Evolutionary conservation across 192 early-diverging fungal species (phyloP).

Genomic region (Rhizophagus prolifer): DNA sequence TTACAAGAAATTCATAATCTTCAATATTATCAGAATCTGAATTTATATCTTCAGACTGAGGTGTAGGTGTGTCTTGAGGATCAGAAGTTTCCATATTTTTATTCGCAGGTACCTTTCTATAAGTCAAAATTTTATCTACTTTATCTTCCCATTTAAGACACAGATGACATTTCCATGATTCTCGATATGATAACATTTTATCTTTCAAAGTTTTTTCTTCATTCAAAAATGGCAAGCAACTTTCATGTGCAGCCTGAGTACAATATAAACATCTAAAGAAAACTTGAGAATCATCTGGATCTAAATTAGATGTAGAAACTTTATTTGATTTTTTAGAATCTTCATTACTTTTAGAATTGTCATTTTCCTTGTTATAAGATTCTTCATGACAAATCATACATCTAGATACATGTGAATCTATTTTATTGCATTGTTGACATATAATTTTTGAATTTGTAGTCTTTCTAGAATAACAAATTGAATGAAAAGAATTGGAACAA

Average conservation of each 20-base stretch:
- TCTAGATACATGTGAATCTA: constrained; percentile 12
- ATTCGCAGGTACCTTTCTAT: neutral
- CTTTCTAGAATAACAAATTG: neutral
- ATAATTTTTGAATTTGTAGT: neutral
- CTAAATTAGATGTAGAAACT: neutral
- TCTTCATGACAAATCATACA: constrained; percentile 21
- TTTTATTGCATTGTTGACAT: neutral
- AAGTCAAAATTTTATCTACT: constrained; percentile 38
- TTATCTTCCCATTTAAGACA: constrained; percentile 42
- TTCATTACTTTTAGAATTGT: neutral
- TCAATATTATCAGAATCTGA: constrained; percentile 2
- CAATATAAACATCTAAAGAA: constrained; percentile 43
- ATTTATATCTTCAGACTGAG: neutral
- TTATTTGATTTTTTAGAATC: neutral
- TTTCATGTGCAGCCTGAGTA: constrained; percentile 35
- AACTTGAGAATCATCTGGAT: constrained; percentile 1
- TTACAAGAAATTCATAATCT: too few species aligned
- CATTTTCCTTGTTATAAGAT: neutral
- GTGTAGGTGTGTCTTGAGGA: constrained; percentile 11
- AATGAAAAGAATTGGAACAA: constrained; percentile 40
- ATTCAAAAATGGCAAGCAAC: constrained; percentile 29
- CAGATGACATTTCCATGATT: constrained; percentile 41
- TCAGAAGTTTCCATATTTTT: constrained; percentile 26
- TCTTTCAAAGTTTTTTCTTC: constrained; percentile 9
- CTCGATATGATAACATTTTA: constrained; percentile 37